Evolutionary conservation across 164 flowering plant genomes (phyloP).

Genomic region (Vitis rupestris): DNA sequence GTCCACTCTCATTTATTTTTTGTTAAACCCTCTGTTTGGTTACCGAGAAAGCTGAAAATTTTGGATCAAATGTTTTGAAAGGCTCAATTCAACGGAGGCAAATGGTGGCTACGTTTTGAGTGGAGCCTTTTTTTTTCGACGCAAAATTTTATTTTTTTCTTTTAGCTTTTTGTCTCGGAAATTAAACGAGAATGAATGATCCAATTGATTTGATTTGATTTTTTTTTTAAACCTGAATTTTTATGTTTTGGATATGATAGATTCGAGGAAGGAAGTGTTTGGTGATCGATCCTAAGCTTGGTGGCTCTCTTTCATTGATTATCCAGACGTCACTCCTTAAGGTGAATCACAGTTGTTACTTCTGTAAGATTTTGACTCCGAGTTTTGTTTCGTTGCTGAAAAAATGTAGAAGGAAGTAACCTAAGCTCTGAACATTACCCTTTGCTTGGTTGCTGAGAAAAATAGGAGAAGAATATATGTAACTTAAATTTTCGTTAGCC

Average conservation of each 20-base stretch:
- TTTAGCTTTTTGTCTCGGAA: background rate
- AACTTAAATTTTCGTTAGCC: too few species aligned
- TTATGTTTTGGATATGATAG: slow-evolving; percentile 25
- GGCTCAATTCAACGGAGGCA: too few species aligned
- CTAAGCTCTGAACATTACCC: too few species aligned
- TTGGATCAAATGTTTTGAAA: too few species aligned
- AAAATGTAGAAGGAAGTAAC: too few species aligned
- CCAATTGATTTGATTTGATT: background rate
- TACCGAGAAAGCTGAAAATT: background rate
- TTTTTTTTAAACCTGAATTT: background rate
- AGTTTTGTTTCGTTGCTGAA: too few species aligned
- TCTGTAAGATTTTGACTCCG: too few species aligned
- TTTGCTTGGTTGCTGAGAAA: background rate
- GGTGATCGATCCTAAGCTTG: slow-evolving; percentile 85
- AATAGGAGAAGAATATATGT: background rate
- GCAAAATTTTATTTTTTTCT: background rate
- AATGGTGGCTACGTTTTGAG: too few species aligned
- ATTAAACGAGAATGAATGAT: background rate
- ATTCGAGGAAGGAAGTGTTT: slow-evolving; percentile 88
- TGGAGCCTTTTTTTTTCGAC: too few species aligned
- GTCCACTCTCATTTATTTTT: background rate
- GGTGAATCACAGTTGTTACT: slow-evolving; percentile 27
- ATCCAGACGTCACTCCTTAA: slow-evolving; percentile 74
- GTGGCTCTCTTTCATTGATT: slow-evolving; percentile 80
- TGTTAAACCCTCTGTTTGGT: background rate